phyloP scores from a whole-genome alignment of 2,329 filamentous ascomycete species.

The Diaporthe velutina region DNA sequence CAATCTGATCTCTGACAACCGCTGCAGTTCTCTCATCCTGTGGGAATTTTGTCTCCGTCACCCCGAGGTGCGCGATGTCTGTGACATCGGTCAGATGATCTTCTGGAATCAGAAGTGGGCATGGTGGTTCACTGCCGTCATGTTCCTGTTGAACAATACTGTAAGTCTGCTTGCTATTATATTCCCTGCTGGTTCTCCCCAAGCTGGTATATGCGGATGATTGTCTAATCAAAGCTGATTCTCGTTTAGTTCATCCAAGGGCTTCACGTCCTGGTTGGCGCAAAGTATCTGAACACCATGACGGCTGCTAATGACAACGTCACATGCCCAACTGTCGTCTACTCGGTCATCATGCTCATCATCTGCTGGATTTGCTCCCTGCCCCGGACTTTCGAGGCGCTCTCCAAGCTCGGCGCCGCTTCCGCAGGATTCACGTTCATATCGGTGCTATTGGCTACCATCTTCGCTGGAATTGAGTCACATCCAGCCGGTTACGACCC shows the following conservation, averaged over 20 bases:
- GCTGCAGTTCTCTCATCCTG: constrained; percentile 51
- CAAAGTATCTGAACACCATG: constrained; percentile 93
- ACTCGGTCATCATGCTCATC: constrained; percentile 79
- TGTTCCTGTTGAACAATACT: constrained; percentile 95
- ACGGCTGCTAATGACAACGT: constrained; percentile 74
- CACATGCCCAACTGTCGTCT: constrained; percentile 81
- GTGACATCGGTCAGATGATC: constrained; percentile 94
- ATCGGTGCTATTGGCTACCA: constrained; percentile 85
- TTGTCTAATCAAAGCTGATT: background rate
- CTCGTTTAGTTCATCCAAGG: constrained; percentile 51
- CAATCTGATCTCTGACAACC: constrained; percentile 37
- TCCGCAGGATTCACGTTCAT: constrained; percentile 92
- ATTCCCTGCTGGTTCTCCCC: background rate
- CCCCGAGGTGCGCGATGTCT: constrained; percentile 91
- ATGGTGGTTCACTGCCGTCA: constrained; percentile 78
- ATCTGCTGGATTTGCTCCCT: constrained; percentile 85
- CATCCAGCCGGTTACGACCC: constrained; percentile 78
- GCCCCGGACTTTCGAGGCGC: constrained; percentile 84
- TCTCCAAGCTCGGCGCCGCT: constrained; percentile 82
- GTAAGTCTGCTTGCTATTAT: constrained; percentile 40
- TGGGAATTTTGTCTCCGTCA: constrained; percentile 94
- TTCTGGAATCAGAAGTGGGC: constrained; percentile 87
- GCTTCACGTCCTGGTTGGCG: constrained; percentile 85
- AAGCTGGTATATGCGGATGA: background rate
- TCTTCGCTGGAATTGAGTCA: constrained; percentile 82